Base-by-base conservation (phyloP, 305 asterid species). In the Solanum hybrid region DNA sequence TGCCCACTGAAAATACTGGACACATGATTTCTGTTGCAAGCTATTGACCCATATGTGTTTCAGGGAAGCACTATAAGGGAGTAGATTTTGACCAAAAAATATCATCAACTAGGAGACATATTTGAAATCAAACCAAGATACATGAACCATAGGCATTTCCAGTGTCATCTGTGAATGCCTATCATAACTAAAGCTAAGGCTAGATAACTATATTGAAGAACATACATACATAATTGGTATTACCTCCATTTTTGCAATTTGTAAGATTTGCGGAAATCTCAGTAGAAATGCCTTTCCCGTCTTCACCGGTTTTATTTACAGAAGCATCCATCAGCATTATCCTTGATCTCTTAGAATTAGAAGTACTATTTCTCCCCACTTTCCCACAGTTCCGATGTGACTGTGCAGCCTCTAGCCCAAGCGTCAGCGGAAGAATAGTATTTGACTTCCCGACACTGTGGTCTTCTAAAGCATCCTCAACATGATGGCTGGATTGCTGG, bases 261-360 rank as follows among this genome's bases (percentile, higher is more conserved):
- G 92, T 91, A 80, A 94, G 86, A 91, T 92, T 90, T 72, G 93
- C 90, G 85, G 90, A 92, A 90, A 86, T 88, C 87, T 91, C 95
- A 22, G 90, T 89, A 86, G 92, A 86, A 81, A 87, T 64, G 88
- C 94, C 93, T 40, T 91, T 93, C 72, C 85, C 91, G 88, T 87
- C 93, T 71, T 90, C 89, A 85, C 93, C 95, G 81, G 89, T 51
- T 91, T 92, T 94, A 86, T 89, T 69, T 86, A 91, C 82, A 86
- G 95, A 91, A 88, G 89, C 88, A 81, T 94, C 95, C 92, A 92
- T 86, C 82, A 91, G 93, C 35, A 89, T 90, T 88, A 90, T 89
- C 92, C 98, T 91, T 86, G 95, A 92, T 88, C 94, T 94, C 94
- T 94, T 96, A 89, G 90, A 87, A 91, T 84, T 88, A 88, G 93